These are phyloP conservation scores for Cornus suecica DNA, from an alignment of 148 eudicot species.

Conservation along the genomic window DNA sequence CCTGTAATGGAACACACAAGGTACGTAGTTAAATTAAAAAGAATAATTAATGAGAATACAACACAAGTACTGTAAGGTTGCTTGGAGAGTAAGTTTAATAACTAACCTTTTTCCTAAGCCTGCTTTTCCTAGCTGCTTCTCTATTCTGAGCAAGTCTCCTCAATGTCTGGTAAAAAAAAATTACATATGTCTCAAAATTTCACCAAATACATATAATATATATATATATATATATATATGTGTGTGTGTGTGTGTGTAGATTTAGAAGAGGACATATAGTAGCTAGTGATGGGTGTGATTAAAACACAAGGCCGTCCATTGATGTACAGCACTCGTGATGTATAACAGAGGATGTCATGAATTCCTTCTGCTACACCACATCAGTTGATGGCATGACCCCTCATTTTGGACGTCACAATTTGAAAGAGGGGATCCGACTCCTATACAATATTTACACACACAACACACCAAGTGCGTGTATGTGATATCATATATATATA, in stretches of 20 bases:
- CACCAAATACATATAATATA: not conserved
- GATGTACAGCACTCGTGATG: too few relatives aligned
- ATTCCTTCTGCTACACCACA: too few relatives aligned
- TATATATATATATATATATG: not conserved
- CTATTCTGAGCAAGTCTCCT: slow-evolving; percentile 99
- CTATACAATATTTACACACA: not conserved
- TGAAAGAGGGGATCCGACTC: too few relatives aligned
- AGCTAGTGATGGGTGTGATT: too few relatives aligned
- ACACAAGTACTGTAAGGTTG: too few relatives aligned
- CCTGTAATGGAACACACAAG: slow-evolving; percentile 40
- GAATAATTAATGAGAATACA: too few relatives aligned
- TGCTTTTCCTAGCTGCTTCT: slow-evolving; percentile 99
- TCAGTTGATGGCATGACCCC: too few relatives aligned
- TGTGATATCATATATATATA: not conserved
- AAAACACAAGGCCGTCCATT: too few relatives aligned
- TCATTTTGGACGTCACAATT: too few relatives aligned
- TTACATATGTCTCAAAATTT: slow-evolving; percentile 18
- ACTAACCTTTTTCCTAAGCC: slow-evolving; percentile 94
- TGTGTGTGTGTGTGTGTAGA: not conserved
- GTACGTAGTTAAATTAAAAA: not conserved
- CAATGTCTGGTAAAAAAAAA: slow-evolving; percentile 55
- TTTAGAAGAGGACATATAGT: too few relatives aligned
- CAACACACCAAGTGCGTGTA: too few relatives aligned
- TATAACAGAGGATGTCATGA: too few relatives aligned
- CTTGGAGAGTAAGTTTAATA: not conserved